Evolutionary conservation across 2,329 filamentous ascomycete species (phyloP), one percentile per base, ranked within the genome.

Genomic region (Aureobasidium sp.): DNA sequence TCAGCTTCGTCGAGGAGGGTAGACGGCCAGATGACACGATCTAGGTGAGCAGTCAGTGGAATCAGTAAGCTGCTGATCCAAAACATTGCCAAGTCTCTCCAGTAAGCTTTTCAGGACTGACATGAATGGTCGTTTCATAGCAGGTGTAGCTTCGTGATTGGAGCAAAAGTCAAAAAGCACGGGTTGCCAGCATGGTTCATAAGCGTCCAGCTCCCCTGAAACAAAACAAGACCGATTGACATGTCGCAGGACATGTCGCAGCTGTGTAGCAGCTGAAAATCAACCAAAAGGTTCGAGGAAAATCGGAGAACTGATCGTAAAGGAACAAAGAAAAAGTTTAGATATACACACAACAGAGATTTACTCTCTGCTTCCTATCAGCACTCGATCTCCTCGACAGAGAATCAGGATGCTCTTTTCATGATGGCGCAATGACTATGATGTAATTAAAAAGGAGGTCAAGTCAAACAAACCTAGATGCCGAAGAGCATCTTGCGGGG

Each of bases 401-500:
- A 53, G 22, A 41, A 53, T 53, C 36, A 53, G 22, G 20, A 55
- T 55, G 51, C 37, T 37, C 51, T 42, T 48, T 55, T 55, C 51
- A 55, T 55, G 51, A 55, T 55, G 36, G 37, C 51, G 51, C 51
- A 42, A 55, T n/a, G 25, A 55, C 51, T 55, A 55, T 29, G 51
- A 42, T 55, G 37, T 55, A 42, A 55, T 55, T 55, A 55, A 42
- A 34, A 11, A 20, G 34, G 34, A 37, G 20, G 49, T 53, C 49
- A 42, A 55, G 22, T 42, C 51, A 55, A 31, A 47, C 17, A 17
- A 45, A 34, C 34, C 39, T 64, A 64, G 62, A 74, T 77, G 51
- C 72, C 76, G 42, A 96, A 77, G 12, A 97, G 83, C 93, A 97
- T 97, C 71, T 90, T 88, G 67, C 90, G 82, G 42, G 93, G 93